phyloP scores from a whole-genome alignment of 2,329 filamentous ascomycete genomes.

The Sclerotinia trifoliorum region DNA sequence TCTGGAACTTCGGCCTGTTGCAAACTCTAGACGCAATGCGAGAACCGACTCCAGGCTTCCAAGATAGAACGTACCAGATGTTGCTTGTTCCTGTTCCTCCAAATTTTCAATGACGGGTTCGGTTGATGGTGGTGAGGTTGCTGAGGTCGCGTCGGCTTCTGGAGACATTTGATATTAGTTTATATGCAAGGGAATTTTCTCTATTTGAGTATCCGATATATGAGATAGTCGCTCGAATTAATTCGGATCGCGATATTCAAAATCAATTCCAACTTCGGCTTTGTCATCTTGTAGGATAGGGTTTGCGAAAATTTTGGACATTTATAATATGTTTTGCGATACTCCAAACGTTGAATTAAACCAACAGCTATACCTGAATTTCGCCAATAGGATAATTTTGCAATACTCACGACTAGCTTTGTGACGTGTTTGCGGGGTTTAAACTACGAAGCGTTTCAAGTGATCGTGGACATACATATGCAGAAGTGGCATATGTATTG shows the following conservation, averaged over 20 bases:
- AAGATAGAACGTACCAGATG: slow-evolving; percentile 14
- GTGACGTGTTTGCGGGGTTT: neutral
- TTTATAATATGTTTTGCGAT: neutral
- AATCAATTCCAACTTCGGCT: neutral
- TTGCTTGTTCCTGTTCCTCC: neutral
- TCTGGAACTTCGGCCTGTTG: slow-evolving; percentile 1
- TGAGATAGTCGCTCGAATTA: neutral
- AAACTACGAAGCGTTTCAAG: slow-evolving; percentile 8
- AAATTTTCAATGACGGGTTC: neutral
- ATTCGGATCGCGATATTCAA: neutral
- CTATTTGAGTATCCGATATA: neutral
- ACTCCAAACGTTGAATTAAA: neutral
- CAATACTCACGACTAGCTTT: neutral
- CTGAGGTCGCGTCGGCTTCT: neutral
- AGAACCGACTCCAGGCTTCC: slow-evolving; percentile 8
- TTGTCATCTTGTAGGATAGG: slow-evolving; percentile 3
- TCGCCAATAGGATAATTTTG: neutral
- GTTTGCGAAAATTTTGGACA: neutral
- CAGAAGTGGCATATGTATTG: neutral
- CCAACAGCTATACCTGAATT: neutral
- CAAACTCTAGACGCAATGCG: slow-evolving; percentile 2
- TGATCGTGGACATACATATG: slow-evolving; percentile 3
- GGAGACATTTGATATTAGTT: neutral
- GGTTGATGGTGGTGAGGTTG: neutral
- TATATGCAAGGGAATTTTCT: neutral